phyloP scores from a whole-genome alignment of 2,329 filamentous ascomycete species.

The Fusarium verticillioides region DNA sequence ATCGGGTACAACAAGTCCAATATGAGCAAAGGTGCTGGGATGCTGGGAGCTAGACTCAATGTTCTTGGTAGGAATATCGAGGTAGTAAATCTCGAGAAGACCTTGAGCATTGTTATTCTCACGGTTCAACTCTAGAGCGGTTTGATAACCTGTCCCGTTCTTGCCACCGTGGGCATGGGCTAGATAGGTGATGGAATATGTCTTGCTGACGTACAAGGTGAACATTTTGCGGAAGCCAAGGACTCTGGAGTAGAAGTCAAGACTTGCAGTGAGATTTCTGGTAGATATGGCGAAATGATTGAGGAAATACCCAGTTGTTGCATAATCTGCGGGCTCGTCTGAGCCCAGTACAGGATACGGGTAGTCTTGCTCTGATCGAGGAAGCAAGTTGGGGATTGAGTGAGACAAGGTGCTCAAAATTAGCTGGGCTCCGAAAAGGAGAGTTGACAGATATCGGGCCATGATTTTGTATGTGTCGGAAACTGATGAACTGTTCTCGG shows the following conservation, averaged over 20 bases:
- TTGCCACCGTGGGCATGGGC: background rate
- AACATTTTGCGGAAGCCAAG: slow-evolving; percentile 5
- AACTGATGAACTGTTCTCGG: too few relatives aligned
- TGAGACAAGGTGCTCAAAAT: background rate
- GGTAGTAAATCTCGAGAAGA: background rate
- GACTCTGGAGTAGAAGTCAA: slow-evolving; percentile 6
- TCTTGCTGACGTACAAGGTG: background rate
- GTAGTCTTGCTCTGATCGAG: background rate
- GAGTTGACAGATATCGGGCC: background rate
- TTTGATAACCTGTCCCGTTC: slow-evolving; percentile 8
- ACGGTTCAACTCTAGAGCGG: background rate
- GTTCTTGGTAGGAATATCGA: background rate
- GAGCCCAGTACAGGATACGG: background rate
- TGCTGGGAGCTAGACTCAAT: background rate
- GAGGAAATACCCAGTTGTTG: background rate
- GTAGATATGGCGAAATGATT: slow-evolving; percentile 4
- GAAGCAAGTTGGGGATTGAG: background rate
- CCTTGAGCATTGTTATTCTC: slow-evolving; percentile 12
- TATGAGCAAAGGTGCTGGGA: background rate
- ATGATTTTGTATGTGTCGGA: background rate
- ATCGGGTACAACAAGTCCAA: slow-evolving; percentile 7
- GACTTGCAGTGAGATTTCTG: background rate
- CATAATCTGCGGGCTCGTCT: background rate
- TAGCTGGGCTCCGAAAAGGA: background rate
- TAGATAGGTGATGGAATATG: background rate